Base-by-base conservation (phyloP, 176 grass and related monocot genomes). In the Musa beccarii region DNA sequence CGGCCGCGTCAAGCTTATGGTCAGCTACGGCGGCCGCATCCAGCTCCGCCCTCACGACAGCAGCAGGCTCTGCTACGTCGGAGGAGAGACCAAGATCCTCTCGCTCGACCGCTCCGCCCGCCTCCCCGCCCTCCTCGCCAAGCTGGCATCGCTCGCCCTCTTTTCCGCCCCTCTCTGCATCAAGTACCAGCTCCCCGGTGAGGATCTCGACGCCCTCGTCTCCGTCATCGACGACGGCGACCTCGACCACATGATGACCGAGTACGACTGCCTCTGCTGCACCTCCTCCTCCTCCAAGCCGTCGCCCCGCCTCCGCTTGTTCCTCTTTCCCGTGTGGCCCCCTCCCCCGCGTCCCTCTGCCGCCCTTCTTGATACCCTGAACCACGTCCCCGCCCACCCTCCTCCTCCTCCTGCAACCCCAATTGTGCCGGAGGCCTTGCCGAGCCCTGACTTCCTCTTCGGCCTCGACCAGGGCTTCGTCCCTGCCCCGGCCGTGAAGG, bases 71-170 rank as follows among this genome's bases (percentile, higher is more conserved):
- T 72, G 88, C 11, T 99, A 99, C 71, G 83, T 99, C 81, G 93
- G 91, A 71, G 95, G 96, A 19, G 96, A 99, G 59, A 89, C 96
- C 16, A 99, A 99, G 88, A 94, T 99, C 86, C 88, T 99, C n/a
- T 81, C 84, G 54, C 21, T 99, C 25, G 96, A 99, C 19, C 85
- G 91, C 51, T 86, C 86, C 59, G 85, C 83, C 80, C 82, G 89
- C 26, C 93, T 80, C 61, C 0, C 70, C 66, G 90, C 92, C 83
- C 87, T 99, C 82, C 74, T 64, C 24, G 83, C 91, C 13, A 87
- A 88, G 61, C 65, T 99, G 21, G 23, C 86, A 0, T 66, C 74
- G 8, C 52, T 99, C 23, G 75, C 78, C 19, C 68, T 17, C 0
- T 74, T 43, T 43, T 6, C 63, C 12, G 9, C 56, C 13, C 26